phyloP scores from a whole-genome alignment of 1,284 basidiomycete species.

The Exobasidium rhododendri region DNA sequence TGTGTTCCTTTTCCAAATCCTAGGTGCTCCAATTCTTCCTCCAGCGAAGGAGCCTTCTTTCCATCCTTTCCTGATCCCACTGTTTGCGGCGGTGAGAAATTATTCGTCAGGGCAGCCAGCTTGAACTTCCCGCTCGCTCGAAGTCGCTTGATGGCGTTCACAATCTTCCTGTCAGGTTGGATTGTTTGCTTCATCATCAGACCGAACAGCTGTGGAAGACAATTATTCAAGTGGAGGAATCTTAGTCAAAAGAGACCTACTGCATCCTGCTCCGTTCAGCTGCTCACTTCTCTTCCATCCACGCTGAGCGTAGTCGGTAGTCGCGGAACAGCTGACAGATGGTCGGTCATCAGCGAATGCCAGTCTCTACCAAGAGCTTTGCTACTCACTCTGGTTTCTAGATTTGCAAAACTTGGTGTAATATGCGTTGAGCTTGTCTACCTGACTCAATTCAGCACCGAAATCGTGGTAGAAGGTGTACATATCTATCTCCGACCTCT shows the following conservation, averaged over 20 bases:
- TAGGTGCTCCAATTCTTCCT: slow-evolving; percentile 41
- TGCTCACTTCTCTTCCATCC: slow-evolving; percentile 44
- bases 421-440: slow-evolving; percentile 34
- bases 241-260: no score
- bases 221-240: not conserved
- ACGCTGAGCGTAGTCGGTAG: slow-evolving; percentile 31
- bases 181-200: slow-evolving; percentile 44
- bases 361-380: slow-evolving; percentile 10
- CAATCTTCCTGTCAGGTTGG: slow-evolving; percentile 40
- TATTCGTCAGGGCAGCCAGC: slow-evolving; percentile 56
- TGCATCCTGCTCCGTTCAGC: no score
- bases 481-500: slow-evolving; percentile 48
- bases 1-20: slow-evolving; percentile 27
- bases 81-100: slow-evolving; percentile 46
- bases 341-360: not conserved
- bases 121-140: slow-evolving; percentile 45
- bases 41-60: slow-evolving; percentile 24
- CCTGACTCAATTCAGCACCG: slow-evolving; percentile 45
- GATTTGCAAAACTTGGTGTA: slow-evolving; percentile 43
- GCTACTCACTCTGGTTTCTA: slow-evolving; percentile 16
- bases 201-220: slow-evolving; percentile 51
- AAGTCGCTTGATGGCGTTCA: slow-evolving; percentile 37
- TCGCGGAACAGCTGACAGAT: slow-evolving; percentile 35
- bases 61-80: slow-evolving; percentile 13
- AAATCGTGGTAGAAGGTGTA: slow-evolving; percentile 52